phyloP scores from a whole-genome alignment of 768 basidiomycete genomes.

The Cyathus striatus region DNA sequence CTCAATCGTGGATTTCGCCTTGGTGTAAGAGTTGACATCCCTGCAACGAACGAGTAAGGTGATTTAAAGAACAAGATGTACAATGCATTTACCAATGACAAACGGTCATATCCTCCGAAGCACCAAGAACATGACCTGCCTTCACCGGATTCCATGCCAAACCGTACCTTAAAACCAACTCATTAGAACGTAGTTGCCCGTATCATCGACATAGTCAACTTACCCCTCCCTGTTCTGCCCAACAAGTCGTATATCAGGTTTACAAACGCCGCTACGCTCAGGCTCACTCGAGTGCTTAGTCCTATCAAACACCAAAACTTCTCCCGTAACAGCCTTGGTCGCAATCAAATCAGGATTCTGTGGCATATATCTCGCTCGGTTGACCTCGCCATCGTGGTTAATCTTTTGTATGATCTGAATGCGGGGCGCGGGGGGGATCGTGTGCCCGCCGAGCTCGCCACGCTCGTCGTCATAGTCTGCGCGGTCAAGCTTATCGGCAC shows the following conservation, averaged over 20 bases:
- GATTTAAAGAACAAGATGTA: not conserved
- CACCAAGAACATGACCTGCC: conserved; percentile 80
- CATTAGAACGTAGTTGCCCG: too few relatives aligned
- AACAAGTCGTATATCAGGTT: conserved; percentile 85
- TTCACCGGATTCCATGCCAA: conserved; percentile 88
- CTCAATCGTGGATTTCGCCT: conserved; percentile 73
- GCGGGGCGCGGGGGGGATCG: conserved; percentile 77
- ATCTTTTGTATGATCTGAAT: conserved; percentile 91
- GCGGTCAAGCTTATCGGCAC: conserved; percentile 74
- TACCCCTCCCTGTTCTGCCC: conserved; percentile 95
- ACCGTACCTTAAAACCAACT: conserved; percentile 65
- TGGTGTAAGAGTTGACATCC: conserved; percentile 90
- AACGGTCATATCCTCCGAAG: conserved; percentile 93
- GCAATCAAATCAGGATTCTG: conserved; percentile 97
- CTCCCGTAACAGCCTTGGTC: conserved; percentile 88
- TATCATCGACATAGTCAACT: conserved; percentile 20
- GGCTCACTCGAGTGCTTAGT: conserved; percentile 96
- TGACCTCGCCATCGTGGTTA: conserved; percentile 94
- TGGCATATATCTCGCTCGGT: conserved; percentile 97
- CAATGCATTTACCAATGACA: conserved; percentile 73
- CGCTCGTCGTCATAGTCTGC: conserved; percentile 86
- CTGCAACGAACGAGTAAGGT: conserved; percentile 32
- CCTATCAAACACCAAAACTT: conserved; percentile 92
- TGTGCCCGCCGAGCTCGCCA: conserved; percentile 92
- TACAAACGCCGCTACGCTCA: conserved; percentile 76